Conservation (phyloP, 1,284 basidiomycete species). For the Trametes sp. region DNA sequence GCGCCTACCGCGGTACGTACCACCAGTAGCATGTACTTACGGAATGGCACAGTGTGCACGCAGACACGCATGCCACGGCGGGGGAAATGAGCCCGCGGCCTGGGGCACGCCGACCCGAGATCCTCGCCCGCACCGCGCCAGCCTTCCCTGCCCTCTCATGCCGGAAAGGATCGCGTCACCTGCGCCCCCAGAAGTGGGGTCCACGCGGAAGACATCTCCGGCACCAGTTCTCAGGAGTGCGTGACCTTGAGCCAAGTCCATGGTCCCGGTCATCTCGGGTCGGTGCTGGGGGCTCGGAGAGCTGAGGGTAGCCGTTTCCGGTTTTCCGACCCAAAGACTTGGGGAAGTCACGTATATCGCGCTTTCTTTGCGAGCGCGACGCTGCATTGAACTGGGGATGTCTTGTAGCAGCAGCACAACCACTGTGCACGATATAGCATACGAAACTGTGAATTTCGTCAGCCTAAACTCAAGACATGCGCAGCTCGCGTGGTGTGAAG, state of each 20-base stretch:
- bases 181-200: constrained; percentile 11
- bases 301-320: too few relatives aligned
- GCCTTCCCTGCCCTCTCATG: constrained; percentile 8
- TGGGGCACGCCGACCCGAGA: background rate
- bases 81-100: background rate
- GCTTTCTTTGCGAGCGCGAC: too few relatives aligned
- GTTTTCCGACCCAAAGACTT: too few relatives aligned
- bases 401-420: too few relatives aligned
- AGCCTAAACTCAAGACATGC: background rate
- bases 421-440: too few relatives aligned
- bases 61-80: background rate
- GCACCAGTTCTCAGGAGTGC: background rate
- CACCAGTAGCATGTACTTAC: background rate
- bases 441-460: too few relatives aligned
- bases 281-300: too few relatives aligned
- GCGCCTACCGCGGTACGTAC: background rate
- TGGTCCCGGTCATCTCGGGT: constrained; percentile 1
- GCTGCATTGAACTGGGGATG: too few relatives aligned
- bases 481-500: background rate
- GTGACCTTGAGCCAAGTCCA: background rate
- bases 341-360: too few relatives aligned
- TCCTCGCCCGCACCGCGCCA: background rate
- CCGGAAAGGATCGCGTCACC: background rate
- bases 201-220: background rate
- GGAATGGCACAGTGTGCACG: background rate